These are phyloP conservation scores for Xylaria sp. DNA, from an alignment of 2,329 filamentous ascomycete species.

Conservation along the genomic window DNA sequence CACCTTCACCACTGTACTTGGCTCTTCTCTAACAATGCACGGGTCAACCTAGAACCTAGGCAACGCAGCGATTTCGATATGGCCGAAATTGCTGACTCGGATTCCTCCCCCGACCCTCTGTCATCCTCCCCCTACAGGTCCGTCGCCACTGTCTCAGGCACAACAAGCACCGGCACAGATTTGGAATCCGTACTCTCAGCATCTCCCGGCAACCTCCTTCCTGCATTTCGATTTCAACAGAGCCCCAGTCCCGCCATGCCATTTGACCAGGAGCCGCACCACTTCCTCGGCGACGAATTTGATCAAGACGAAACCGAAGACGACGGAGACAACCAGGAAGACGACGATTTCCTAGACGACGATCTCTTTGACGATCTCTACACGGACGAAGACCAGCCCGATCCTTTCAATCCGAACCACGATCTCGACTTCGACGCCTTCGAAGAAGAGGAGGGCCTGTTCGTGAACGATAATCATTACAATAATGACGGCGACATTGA, in stretches of 20 bases:
- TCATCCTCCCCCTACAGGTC: background rate
- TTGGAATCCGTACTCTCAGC: background rate
- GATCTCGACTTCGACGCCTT: background rate
- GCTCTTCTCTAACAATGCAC: background rate
- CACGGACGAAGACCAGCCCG: background rate
- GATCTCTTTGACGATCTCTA: conserved; percentile 2
- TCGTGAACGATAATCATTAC: conserved; percentile 12
- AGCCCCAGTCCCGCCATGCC: background rate
- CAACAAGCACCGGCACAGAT: conserved; percentile 7
- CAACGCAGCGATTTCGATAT: background rate
- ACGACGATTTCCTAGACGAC: conserved; percentile 2
- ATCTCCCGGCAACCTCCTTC: background rate
- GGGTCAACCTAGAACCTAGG: background rate
- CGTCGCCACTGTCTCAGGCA: conserved; percentile 18
- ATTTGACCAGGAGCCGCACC: background rate
- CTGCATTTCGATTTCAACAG: background rate
- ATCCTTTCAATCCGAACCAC: background rate
- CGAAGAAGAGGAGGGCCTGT: conserved; percentile 16
- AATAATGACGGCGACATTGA: background rate
- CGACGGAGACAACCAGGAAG: background rate
- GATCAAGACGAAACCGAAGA: conserved; percentile 4
- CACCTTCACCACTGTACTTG: no score
- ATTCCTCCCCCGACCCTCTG: background rate
- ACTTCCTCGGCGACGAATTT: conserved; percentile 12
- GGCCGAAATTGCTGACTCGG: conserved; percentile 5